phyloP scores from a whole-genome alignment of 805 yeast genomes.

The Lipomyces chichibuensis region DNA sequence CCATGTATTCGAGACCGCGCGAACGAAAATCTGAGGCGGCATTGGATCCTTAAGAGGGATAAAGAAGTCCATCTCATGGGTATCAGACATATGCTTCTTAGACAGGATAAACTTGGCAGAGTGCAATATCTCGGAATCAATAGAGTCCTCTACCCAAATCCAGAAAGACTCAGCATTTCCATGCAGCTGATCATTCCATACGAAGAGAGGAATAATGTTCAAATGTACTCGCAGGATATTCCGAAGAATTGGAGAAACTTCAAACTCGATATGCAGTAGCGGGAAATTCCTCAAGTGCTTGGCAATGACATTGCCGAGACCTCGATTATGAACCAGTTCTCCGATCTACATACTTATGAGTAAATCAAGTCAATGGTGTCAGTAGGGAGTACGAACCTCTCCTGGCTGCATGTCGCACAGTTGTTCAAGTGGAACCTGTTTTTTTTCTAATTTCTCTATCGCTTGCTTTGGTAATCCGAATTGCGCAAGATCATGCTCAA shows the following conservation, averaged over 20 bases:
- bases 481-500: constrained; percentile 86
- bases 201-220: constrained; percentile 70
- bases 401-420: constrained; percentile 70
- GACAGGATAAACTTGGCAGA: constrained; percentile 77
- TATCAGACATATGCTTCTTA: constrained; percentile 55
- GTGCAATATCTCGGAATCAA: constrained; percentile 71
- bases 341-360: constrained; percentile 53
- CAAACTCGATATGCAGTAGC: constrained; percentile 69
- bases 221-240: constrained; percentile 84
- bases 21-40: constrained; percentile 85
- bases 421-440: constrained; percentile 59
- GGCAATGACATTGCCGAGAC: constrained; percentile 68
- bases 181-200: constrained; percentile 81
- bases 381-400: constrained; percentile 50
- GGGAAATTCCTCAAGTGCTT: constrained; percentile 75
- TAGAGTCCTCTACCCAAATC: constrained; percentile 89
- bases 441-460: constrained; percentile 61
- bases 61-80: constrained; percentile 85
- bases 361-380: background rate
- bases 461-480: constrained; percentile 70
- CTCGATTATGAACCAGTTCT: constrained; percentile 80
- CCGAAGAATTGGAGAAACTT: constrained; percentile 83
- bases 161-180: constrained; percentile 87
- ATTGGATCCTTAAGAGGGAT: constrained; percentile 85
- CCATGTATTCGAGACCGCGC: constrained; percentile 85